phyloP scores from a whole-genome alignment of 192 early-diverging fungal species.

The Gorgonomyces haynaldii region DNA sequence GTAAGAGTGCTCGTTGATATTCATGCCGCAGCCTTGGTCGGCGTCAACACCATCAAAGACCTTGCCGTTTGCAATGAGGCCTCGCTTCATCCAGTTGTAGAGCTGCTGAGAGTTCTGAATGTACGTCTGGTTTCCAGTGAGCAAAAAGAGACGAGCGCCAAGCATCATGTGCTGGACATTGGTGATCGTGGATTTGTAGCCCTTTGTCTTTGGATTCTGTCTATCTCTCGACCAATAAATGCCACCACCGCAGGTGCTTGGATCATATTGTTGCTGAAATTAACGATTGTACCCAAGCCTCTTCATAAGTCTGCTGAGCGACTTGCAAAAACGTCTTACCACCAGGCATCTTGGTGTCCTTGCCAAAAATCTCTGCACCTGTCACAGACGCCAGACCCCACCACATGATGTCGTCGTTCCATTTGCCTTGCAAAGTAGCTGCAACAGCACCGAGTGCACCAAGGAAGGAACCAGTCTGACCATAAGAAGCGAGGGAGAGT shows the following conservation, averaged over 20 bases:
- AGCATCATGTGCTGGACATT: slow-evolving; percentile 23
- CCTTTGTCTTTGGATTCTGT: slow-evolving; percentile 1
- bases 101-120: slow-evolving; percentile 9
- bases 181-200: slow-evolving; percentile 33
- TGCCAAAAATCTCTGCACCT: slow-evolving; percentile 19
- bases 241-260: slow-evolving; percentile 27
- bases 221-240: slow-evolving; percentile 6
- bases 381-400: slow-evolving; percentile 26
- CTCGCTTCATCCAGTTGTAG: slow-evolving; percentile 27
- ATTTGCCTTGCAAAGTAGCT: slow-evolving; percentile 15
- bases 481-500: not conserved
- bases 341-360: slow-evolving; percentile 13
- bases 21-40: slow-evolving; percentile 2
- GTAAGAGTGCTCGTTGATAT: slow-evolving; percentile 8
- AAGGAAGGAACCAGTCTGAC: slow-evolving; percentile 2
- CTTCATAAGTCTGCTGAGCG: slow-evolving; percentile 16
- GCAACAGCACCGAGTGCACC: not conserved
- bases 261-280: slow-evolving; percentile 20
- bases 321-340: slow-evolving; percentile 13
- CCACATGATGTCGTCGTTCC: slow-evolving; percentile 36
- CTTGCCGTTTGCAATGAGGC: not conserved
- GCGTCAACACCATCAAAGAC: slow-evolving; percentile 16
- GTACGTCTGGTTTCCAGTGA: slow-evolving; percentile 22
- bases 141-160: slow-evolving; percentile 15
- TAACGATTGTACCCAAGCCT: slow-evolving; percentile 25